Evolutionary conservation across 345 rosid species (phyloP).

Genomic region (Populus ilicifolia): DNA sequence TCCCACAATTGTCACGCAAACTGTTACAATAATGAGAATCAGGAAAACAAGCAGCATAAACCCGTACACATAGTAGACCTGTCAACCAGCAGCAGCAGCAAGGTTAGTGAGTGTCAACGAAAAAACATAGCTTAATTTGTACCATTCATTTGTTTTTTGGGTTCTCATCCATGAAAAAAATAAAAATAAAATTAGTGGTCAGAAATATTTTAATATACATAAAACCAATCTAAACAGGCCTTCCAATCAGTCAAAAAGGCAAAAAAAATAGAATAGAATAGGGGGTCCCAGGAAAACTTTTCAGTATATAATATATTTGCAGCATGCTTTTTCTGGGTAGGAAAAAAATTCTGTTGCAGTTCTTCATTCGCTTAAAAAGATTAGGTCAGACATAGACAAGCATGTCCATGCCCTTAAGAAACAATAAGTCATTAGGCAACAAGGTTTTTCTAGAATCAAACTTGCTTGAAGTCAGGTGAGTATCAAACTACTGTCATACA

Average conservation of each 20-base stretch:
- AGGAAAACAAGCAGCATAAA: slow-evolving; percentile 86
- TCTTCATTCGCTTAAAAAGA: background rate
- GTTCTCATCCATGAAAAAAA: background rate
- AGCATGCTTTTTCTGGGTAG: background rate
- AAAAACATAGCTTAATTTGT: background rate
- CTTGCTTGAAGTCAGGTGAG: background rate
- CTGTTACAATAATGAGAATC: slow-evolving; percentile 80
- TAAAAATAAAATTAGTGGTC: background rate
- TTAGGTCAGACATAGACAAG: background rate
- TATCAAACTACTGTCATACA: background rate
- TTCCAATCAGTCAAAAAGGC: background rate
- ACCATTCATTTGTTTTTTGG: background rate
- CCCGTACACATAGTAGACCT: slow-evolving; percentile 94
- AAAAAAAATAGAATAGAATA: background rate
- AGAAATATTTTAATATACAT: background rate
- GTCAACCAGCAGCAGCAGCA: slow-evolving; percentile 17
- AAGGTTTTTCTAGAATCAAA: background rate
- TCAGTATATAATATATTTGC: background rate
- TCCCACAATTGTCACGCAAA: slow-evolving; percentile 90
- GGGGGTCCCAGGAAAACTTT: background rate
- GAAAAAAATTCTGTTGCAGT: background rate
- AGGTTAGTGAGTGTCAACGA: background rate
- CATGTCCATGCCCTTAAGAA: background rate
- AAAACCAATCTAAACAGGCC: background rate
- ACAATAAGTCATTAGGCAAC: background rate